Evolutionary conservation across 2,329 filamentous ascomycete genomes (phyloP).

Genomic region (Neonectria magnoliae): DNA sequence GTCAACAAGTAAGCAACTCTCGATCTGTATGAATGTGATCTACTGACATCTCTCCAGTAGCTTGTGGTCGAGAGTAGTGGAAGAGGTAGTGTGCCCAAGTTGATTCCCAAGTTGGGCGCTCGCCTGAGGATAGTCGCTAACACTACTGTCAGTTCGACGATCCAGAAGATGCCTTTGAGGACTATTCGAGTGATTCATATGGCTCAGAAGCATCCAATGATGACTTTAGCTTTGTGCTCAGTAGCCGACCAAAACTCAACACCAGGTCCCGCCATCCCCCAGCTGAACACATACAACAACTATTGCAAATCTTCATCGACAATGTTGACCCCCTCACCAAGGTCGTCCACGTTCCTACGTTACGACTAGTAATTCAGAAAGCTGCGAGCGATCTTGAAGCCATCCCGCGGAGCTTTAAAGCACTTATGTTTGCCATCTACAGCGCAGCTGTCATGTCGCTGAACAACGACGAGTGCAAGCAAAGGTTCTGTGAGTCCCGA

Average conservation of each 20-base stretch:
- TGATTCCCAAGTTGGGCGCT: background rate
- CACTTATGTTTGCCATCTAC: slow-evolving; percentile 1
- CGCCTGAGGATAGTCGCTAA: background rate
- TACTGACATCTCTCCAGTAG: background rate
- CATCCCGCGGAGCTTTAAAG: background rate
- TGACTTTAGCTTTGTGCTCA: background rate
- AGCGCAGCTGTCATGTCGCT: slow-evolving; percentile 2
- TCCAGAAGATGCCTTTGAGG: background rate
- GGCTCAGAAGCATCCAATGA: background rate
- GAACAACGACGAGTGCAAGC: background rate
- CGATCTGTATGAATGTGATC: background rate
- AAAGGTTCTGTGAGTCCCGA: background rate
- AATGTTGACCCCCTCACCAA: background rate
- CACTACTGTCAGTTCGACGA: background rate
- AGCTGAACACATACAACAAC: background rate
- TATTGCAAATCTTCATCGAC: background rate
- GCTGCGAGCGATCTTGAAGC: background rate
- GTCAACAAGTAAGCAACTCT: background rate
- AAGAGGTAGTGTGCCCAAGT: background rate
- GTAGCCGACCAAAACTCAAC: background rate
- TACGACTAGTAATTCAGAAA: background rate
- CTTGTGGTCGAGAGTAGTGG: background rate
- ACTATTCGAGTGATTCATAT: background rate
- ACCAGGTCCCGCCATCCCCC: background rate
- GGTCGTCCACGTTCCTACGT: background rate